These are phyloP conservation scores for Carex kokanica DNA, from an alignment of 176 grass and related monocot genomes.

Conservation along the genomic window DNA sequence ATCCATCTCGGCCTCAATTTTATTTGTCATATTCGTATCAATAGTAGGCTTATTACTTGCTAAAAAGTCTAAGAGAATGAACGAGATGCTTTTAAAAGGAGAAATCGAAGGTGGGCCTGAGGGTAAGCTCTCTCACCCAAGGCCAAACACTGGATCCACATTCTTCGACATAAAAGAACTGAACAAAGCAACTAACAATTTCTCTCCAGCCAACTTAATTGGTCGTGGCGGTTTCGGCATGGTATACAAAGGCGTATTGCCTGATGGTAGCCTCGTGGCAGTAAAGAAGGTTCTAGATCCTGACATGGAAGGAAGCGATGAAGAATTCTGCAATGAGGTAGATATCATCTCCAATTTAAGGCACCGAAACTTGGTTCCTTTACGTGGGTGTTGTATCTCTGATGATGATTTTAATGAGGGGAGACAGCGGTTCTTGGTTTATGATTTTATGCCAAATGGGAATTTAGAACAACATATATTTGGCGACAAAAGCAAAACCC, in stretches of 20 bases:
- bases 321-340: constrained; percentile 87
- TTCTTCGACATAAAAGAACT: constrained; percentile 64
- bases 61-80: constrained; percentile 28
- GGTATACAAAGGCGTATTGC: constrained; percentile 71
- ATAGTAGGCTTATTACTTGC: constrained; percentile 40
- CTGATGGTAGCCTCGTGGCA: constrained; percentile 59
- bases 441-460: constrained; percentile 92
- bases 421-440: constrained; percentile 78
- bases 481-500: neutral
- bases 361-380: constrained; percentile 80
- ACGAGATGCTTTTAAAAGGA: constrained; percentile 15
- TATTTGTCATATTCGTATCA: constrained; percentile 33
- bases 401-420: constrained; percentile 46
- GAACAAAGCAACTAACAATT: constrained; percentile 57
- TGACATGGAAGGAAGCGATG: constrained; percentile 60
- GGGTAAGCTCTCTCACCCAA: constrained; percentile 34
- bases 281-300: constrained; percentile 87
- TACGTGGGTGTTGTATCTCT: constrained; percentile 78
- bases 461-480: constrained; percentile 76
- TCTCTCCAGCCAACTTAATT: constrained; percentile 58
- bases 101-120: constrained; percentile 15
- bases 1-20: constrained; percentile 34
- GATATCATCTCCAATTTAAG: constrained; percentile 88
- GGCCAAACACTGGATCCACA: constrained; percentile 85
- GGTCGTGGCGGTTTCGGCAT: constrained; percentile 83